These are phyloP conservation scores for Priceomyces melissophilus DNA, from an alignment of 805 yeast species.

Conservation along the genomic window DNA sequence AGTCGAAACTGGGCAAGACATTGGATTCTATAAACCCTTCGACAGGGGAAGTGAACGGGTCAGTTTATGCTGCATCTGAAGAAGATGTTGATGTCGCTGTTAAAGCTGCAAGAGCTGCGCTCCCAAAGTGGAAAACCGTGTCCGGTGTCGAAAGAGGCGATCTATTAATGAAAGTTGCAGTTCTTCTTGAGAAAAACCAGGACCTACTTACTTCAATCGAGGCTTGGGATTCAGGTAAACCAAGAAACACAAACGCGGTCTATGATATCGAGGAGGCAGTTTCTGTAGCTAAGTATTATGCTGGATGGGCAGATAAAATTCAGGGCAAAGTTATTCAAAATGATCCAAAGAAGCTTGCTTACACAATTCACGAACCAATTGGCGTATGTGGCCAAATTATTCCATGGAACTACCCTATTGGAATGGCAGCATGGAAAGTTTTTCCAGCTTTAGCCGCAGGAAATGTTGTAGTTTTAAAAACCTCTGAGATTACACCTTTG, in stretches of 20 bases:
- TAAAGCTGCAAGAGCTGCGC: slow-evolving; percentile 34
- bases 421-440: slow-evolving; percentile 77
- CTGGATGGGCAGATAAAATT: slow-evolving; percentile 62
- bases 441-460: slow-evolving; percentile 84
- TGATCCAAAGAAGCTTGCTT: slow-evolving; percentile 53
- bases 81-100: slow-evolving; percentile 44
- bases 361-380: slow-evolving; percentile 59
- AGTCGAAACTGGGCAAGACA: slow-evolving; percentile 31
- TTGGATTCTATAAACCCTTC: slow-evolving; percentile 42
- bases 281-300: slow-evolving; percentile 48
- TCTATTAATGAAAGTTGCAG: slow-evolving; percentile 36
- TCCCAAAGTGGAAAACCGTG: slow-evolving; percentile 45
- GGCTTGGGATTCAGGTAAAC: slow-evolving; percentile 49
- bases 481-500: slow-evolving; percentile 75
- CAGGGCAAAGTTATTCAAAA: slow-evolving; percentile 45
- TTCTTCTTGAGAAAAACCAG: slow-evolving; percentile 28
- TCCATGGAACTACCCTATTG: slow-evolving; percentile 47
- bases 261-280: slow-evolving; percentile 48
- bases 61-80: slow-evolving; percentile 38
- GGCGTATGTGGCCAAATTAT: slow-evolving; percentile 47
- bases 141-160: slow-evolving; percentile 41
- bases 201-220: slow-evolving; percentile 37
- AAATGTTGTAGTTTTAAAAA: slow-evolving; percentile 66
- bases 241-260: slow-evolving; percentile 44
- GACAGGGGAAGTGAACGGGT: slow-evolving; percentile 41